Conservation (phyloP, 257 asterid genomes). For the Ophiorrhiza pumila region DNA sequence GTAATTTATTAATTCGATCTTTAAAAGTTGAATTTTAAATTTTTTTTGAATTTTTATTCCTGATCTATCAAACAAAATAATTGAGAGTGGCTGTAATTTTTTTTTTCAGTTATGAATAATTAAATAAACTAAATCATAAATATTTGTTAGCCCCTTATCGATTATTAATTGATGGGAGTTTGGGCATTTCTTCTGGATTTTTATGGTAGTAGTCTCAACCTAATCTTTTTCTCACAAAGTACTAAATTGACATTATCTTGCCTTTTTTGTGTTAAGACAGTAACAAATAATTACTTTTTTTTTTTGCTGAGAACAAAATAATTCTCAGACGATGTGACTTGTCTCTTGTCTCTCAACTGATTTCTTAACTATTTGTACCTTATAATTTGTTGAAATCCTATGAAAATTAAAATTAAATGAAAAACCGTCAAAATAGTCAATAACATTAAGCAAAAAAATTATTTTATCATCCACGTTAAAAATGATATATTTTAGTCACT, state of each 20-base stretch:
- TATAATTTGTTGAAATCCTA: not conserved
- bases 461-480: no score
- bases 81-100: no score
- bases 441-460: no score
- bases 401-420: not conserved
- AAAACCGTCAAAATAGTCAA: not conserved
- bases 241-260: not conserved
- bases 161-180: not conserved
- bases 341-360: not conserved
- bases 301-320: no score
- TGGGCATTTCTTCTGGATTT: not conserved
- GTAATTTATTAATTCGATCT: no score
- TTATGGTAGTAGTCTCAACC: no score
- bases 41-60: no score
- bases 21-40: no score
- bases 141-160: not conserved
- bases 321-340: not conserved
- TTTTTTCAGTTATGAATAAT: no score
- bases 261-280: not conserved
- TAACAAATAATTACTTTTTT: not conserved
- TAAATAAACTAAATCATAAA: no score
- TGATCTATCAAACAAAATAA: no score
- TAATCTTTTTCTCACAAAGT: not conserved
- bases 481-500: no score
- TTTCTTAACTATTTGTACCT: not conserved